Conservation (phyloP, 2,329 filamentous ascomycete species). For the Pseudophaeomoniella oleicola region DNA sequence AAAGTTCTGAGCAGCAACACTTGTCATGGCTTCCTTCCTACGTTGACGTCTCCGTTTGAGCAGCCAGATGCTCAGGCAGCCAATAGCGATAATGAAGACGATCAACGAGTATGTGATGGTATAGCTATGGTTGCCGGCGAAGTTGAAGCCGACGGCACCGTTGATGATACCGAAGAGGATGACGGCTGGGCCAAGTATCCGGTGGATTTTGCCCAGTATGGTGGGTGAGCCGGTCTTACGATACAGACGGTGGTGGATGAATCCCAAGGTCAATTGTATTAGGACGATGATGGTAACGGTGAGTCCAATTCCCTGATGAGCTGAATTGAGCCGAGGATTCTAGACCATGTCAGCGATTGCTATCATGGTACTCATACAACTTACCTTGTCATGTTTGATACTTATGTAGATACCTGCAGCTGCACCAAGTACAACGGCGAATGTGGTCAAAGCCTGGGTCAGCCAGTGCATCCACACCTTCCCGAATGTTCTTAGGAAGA, state of each 20-base stretch:
- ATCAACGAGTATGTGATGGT: slow-evolving; percentile 35
- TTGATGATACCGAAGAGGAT: slow-evolving; percentile 41
- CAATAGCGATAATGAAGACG: slow-evolving; percentile 26
- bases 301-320: slow-evolving; percentile 46
- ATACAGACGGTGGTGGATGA: slow-evolving; percentile 40
- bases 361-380: slow-evolving; percentile 11
- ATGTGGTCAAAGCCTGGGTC: slow-evolving; percentile 35
- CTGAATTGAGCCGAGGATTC: slow-evolving; percentile 37
- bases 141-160: slow-evolving; percentile 43
- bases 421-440: slow-evolving; percentile 35
- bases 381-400: slow-evolving; percentile 41
- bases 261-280: slow-evolving; percentile 38
- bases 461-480: slow-evolving; percentile 41
- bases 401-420: slow-evolving; percentile 39
- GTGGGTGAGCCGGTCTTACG: slow-evolving; percentile 35
- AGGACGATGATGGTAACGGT: slow-evolving; percentile 38
- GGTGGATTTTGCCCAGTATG: slow-evolving; percentile 37
- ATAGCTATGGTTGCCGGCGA: slow-evolving; percentile 36
- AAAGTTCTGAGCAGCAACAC: slow-evolving; percentile 12
- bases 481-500: slow-evolving; percentile 37
- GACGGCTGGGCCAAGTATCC: slow-evolving; percentile 42
- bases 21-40: slow-evolving; percentile 14
- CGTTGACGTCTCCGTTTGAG: slow-evolving; percentile 16
- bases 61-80: slow-evolving; percentile 20
- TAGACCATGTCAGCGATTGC: slow-evolving; percentile 3